phyloP scores from a whole-genome alignment of 1,284 basidiomycete genomes.

The Ganoderma sp. region DNA sequence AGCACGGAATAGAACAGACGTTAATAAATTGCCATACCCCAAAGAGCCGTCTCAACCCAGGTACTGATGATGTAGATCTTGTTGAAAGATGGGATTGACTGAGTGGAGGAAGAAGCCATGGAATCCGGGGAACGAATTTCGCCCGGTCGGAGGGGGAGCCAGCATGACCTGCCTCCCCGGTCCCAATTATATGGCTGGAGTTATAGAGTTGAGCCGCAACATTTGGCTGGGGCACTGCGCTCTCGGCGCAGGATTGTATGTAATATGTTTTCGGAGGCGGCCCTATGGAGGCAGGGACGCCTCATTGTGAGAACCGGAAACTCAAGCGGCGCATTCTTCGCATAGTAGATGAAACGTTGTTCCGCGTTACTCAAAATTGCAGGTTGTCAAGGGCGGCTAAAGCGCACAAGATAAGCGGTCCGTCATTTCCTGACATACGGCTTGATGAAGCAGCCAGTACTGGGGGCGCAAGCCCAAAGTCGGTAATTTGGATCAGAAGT shows the following conservation, averaged over 20 bases:
- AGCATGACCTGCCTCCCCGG: neutral
- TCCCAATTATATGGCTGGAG: neutral
- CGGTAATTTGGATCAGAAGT: neutral
- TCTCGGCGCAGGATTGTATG: neutral
- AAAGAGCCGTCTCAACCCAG: slow-evolving; percentile 18
- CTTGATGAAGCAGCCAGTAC: neutral
- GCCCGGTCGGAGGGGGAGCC: neutral
- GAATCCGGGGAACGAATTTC: neutral
- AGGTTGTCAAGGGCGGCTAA: neutral
- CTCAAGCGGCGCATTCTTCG: slow-evolving; percentile 2
- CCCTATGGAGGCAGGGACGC: neutral
- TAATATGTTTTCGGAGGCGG: neutral
- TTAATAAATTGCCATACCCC: slow-evolving; percentile 15
- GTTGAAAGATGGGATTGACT: slow-evolving; percentile 11
- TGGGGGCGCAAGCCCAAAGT: neutral
- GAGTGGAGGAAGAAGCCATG: slow-evolving; percentile 11
- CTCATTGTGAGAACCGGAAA: neutral
- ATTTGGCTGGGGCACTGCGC: neutral
- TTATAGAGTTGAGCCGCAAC: neutral
- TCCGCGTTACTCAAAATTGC: neutral
- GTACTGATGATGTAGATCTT: slow-evolving; percentile 16
- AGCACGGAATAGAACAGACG: neutral
- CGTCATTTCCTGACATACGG: neutral
- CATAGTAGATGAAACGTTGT: slow-evolving; percentile 4
- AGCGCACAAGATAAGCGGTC: neutral